Percentiles rank a stretch among this genome's conserved stretches.
Conservation (phyloP, 2,329 filamentous ascomycete genomes). For the Hyphodiscus sp. region DNA sequence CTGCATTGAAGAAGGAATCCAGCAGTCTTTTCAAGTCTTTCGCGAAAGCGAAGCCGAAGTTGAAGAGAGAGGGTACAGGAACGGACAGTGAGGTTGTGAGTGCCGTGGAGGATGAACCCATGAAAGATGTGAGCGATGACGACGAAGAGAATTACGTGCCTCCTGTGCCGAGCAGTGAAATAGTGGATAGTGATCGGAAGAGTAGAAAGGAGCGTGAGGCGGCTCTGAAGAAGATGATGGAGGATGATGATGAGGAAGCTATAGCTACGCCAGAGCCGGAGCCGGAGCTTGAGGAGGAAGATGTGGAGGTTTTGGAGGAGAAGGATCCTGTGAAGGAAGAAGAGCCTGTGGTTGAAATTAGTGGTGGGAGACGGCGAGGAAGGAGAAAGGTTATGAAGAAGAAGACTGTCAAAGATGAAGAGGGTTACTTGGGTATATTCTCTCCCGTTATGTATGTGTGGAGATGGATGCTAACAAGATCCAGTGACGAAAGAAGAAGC, state of each 20-base stretch:
- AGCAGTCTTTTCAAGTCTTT: constrained; percentile 74
- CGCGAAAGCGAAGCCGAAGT: constrained; percentile 60
- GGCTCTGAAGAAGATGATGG: constrained; percentile 68
- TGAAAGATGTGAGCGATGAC: constrained; percentile 52
- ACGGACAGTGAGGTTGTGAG: constrained; percentile 34
- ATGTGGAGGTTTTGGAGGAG: constrained; percentile 33
- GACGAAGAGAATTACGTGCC: constrained; percentile 46
- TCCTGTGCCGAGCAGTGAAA: constrained; percentile 31
- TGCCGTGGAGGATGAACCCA: constrained; percentile 42
- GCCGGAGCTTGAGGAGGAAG: constrained; percentile 25
- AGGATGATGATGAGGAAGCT: constrained; percentile 53
- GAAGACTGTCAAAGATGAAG: constrained; percentile 77
- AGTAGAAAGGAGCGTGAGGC: constrained; percentile 58
- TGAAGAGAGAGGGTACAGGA: constrained; percentile 37
- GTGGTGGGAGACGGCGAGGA: constrained; percentile 65
- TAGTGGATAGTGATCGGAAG: constrained; percentile 31
- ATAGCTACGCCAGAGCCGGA: constrained; percentile 14
- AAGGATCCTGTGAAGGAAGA: constrained; percentile 33
- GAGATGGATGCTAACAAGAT: constrained; percentile 8
- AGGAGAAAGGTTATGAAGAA: constrained; percentile 80
- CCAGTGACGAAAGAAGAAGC: constrained; percentile 79
- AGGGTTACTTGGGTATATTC: constrained; percentile 76
- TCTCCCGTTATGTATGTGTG: neutral
- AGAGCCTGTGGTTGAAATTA: constrained; percentile 42
- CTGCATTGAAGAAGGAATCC: constrained; percentile 48